Evolutionary conservation across 1,284 basidiomycete genomes (phyloP).

Genomic region (Austroboletus rostrupii): DNA sequence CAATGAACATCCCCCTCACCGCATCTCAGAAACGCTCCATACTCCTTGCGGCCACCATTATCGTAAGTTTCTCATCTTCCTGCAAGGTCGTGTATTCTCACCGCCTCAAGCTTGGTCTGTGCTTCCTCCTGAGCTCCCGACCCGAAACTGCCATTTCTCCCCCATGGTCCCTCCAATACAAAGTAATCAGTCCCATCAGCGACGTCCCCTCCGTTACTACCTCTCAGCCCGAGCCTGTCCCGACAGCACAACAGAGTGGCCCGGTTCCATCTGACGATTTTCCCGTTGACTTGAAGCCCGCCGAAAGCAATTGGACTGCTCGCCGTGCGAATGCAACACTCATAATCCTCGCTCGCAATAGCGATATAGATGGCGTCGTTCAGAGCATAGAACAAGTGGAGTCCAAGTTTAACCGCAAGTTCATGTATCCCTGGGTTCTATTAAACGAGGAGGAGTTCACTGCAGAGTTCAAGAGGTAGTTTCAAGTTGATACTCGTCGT

Average conservation of each 20-base stretch:
- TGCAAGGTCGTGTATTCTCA: neutral
- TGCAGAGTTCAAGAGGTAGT: slow-evolving; percentile 63
- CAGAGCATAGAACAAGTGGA: slow-evolving; percentile 53
- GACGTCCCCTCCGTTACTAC: neutral
- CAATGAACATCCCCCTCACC: slow-evolving; percentile 26
- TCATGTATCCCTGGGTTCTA: slow-evolving; percentile 69
- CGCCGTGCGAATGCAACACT: slow-evolving; percentile 32
- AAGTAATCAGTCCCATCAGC: neutral
- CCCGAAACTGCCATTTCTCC: slow-evolving; percentile 2
- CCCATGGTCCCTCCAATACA: neutral
- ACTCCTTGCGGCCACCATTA: slow-evolving; percentile 23
- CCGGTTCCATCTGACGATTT: slow-evolving; percentile 7
- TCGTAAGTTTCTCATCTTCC: slow-evolving; percentile 19
- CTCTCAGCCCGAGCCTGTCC: neutral
- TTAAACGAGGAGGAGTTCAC: slow-evolving; percentile 69
- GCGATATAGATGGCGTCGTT: slow-evolving; percentile 51
- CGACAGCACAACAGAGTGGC: neutral
- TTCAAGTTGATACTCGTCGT: neutral
- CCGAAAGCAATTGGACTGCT: neutral
- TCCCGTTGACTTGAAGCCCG: slow-evolving; percentile 1
- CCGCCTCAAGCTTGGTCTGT: slow-evolving; percentile 16
- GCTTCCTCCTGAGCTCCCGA: slow-evolving; percentile 19
- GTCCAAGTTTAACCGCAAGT: slow-evolving; percentile 60
- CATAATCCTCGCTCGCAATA: slow-evolving; percentile 33
- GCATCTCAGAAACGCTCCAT: slow-evolving; percentile 30